A percentile compares a stretch with the other conserved stretches of the same genome.
Conservation (phyloP, 768 basidiomycete genomes). For the Pisolithus tinctorius region DNA sequence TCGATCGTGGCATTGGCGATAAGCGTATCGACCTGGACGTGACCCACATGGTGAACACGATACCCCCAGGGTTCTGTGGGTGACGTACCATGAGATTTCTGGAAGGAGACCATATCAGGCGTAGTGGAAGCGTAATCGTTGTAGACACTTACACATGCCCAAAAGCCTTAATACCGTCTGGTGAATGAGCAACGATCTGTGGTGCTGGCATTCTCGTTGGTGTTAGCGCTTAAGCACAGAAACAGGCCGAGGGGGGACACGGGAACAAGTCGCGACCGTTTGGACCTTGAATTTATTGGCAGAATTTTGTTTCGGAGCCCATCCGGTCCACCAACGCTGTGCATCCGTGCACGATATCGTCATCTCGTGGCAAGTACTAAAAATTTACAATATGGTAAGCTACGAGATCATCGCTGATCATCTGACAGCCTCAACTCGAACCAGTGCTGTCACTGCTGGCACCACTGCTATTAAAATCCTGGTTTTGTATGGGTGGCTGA, state of each 20-base stretch:
- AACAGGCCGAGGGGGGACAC: slow-evolving; percentile 2
- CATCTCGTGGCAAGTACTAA: too few relatives aligned
- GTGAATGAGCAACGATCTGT: slow-evolving; percentile 32
- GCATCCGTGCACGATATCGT: not conserved
- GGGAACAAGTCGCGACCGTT: slow-evolving; percentile 14
- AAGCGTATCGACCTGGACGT: slow-evolving; percentile 53
- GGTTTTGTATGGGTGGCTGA: not conserved
- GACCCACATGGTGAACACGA: not conserved
- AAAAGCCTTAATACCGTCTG: slow-evolving; percentile 42
- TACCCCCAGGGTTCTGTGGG: not conserved
- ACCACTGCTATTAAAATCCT: slow-evolving; percentile 13
- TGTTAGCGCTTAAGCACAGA: slow-evolving; percentile 5
- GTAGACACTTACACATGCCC: slow-evolving; percentile 60
- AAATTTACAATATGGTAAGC: not conserved
- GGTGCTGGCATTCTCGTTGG: slow-evolving; percentile 46
- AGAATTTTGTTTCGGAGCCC: not conserved
- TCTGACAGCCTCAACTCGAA: not conserved
- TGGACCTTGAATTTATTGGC: not conserved
- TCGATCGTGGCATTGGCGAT: slow-evolving; percentile 70
- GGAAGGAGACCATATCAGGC: not conserved
- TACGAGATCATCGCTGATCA: not conserved
- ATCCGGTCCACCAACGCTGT: not conserved
- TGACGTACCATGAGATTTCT: slow-evolving; percentile 29
- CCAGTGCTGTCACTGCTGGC: slow-evolving; percentile 4
- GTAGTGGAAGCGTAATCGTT: not conserved